Conservation (phyloP, 495 filamentous ascomycete species). For the Podospora appendiculata region DNA sequence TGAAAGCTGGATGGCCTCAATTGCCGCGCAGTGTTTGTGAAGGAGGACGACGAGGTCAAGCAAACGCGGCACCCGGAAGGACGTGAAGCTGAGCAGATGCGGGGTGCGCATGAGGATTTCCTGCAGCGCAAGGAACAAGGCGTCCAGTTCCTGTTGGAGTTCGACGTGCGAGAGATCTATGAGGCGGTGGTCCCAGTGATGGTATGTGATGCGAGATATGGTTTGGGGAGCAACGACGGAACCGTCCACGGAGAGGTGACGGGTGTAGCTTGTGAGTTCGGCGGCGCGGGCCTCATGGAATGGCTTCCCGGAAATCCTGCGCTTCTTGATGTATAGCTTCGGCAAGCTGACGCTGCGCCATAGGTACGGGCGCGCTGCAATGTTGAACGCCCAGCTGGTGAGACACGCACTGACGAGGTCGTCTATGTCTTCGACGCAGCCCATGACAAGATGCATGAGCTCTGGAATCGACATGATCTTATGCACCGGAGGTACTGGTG, state of each 20-base stretch:
- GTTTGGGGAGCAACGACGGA: not conserved
- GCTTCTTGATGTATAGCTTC: not conserved
- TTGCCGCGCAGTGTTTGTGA: not conserved
- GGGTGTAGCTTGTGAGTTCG: not conserved
- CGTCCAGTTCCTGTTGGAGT: not conserved
- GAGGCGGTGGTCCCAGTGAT: not conserved
- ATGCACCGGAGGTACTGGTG: not conserved
- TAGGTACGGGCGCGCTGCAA: not conserved
- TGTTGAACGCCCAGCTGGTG: not conserved
- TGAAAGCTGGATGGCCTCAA: not conserved
- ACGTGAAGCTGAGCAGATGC: not conserved
- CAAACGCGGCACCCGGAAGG: not conserved
- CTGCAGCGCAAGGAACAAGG: not conserved
- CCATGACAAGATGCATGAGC: not conserved
- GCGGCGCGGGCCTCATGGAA: not conserved
- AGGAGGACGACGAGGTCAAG: not conserved
- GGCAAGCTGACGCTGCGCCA: not conserved
- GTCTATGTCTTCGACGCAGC: not conserved
- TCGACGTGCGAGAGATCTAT: not conserved
- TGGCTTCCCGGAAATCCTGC: not conserved
- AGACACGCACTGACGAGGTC: constrained; percentile 1
- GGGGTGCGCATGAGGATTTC: not conserved
- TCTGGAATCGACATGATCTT: not conserved
- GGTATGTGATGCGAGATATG: not conserved
- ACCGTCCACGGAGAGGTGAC: not conserved